phyloP scores from a whole-genome alignment of 1,284 basidiomycete genomes.

The Schizopora paradoxa region DNA sequence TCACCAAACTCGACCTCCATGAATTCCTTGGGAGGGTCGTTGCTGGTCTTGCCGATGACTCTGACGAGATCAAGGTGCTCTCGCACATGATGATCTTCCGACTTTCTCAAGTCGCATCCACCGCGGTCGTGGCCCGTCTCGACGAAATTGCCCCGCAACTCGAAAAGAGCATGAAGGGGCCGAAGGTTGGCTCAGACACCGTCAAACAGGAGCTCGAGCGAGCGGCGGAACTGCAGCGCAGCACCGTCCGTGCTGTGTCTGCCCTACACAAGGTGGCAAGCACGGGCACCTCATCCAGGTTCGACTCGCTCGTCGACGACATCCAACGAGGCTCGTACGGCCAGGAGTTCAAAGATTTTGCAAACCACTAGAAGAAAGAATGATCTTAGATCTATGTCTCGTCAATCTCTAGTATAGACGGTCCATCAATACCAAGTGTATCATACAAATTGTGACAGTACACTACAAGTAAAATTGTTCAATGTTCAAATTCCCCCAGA shows the following conservation, averaged over 20 bases:
- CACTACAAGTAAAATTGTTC: no score
- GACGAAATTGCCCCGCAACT: slow-evolving; percentile 83
- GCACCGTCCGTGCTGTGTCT: slow-evolving; percentile 79
- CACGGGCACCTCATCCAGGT: slow-evolving; percentile 59
- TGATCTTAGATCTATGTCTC: background rate
- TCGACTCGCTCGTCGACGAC: slow-evolving; percentile 72
- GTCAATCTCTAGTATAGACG: background rate
- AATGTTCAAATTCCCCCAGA: background rate
- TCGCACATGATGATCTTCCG: slow-evolving; percentile 94
- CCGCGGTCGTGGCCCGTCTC: slow-evolving; percentile 76
- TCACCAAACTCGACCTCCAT: slow-evolving; percentile 79
- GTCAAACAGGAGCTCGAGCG: slow-evolving; percentile 97
- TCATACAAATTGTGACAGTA: no score
- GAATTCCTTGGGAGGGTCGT: slow-evolving; percentile 82
- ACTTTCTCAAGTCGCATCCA: slow-evolving; percentile 79
- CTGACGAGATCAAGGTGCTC: slow-evolving; percentile 96
- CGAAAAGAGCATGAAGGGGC: slow-evolving; percentile 87
- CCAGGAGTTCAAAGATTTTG: slow-evolving; percentile 55
- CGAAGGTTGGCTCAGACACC: slow-evolving; percentile 85
- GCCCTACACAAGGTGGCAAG: slow-evolving; percentile 72
- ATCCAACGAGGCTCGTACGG: slow-evolving; percentile 64
- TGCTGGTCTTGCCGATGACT: slow-evolving; percentile 81
- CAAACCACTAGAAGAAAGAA: background rate
- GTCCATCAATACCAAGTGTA: no score
- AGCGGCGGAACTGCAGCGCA: slow-evolving; percentile 85